Base-by-base conservation (phyloP, 2,329 filamentous ascomycete genomes). In the Botrytis elliptica region DNA sequence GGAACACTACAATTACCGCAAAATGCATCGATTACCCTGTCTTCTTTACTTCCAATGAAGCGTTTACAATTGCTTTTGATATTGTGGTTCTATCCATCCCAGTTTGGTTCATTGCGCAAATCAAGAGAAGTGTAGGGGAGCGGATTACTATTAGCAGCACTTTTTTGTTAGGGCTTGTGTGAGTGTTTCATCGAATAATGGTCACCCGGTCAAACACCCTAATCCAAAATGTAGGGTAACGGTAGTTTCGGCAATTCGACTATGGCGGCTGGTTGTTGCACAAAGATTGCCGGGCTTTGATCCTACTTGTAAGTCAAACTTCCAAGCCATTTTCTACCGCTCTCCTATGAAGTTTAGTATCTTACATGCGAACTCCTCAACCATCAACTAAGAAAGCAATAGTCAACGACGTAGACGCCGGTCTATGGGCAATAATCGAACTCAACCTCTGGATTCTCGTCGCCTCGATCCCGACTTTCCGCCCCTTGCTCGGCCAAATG, bases 21-120 rank as follows among this genome's bases (percentile, higher is more conserved):
- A n/a, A 65, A 52, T 71, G 60, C 20, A 52, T 65, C 29, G 29
- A 49, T 36, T 55, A 38, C 22, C 25, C 59, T 9, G 33, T 71
- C 60, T 52, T 71, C 33, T 71, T 64, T 49, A 73, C 52, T 20
- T 62, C 57, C 6, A 73, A 60, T 10, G 64, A 73, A 72, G 63
- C 40, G 20, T 69, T 73, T 40, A 69, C 55, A 8, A 62, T 69
- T 22, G 25, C 42, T 16, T 46, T 62, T 49, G 57, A 73, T 29
- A 20, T 73, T 7, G 42, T 69, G 52, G 52, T 73, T 36, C 33
- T 71, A 5, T 40, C 55, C 12, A 71, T 71, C n/a, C 60, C 70
- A 10, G 60, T 44, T n/a, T 71, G 64, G 57, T 71, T 71, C 22
- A 72, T 74, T 52, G 62, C 52, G 20, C 33, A 66, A 18, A 65